phyloP scores from a whole-genome alignment of 2,329 filamentous ascomycete species.

The Cordyceps tenuipes region DNA sequence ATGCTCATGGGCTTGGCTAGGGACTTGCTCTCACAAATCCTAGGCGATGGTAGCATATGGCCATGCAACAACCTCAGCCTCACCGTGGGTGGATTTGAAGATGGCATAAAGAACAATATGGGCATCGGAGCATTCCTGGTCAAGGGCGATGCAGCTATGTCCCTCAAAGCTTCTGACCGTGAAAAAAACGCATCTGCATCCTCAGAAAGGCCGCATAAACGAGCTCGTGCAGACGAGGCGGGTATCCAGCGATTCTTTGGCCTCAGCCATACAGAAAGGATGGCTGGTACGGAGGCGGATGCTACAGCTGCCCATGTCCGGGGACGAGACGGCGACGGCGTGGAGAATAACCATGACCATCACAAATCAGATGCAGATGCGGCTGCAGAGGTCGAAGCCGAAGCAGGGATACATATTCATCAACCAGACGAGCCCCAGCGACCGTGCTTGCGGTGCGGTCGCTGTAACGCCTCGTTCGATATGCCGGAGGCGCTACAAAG shows the following conservation, averaged over 20 bases:
- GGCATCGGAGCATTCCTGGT: slow-evolving; percentile 83
- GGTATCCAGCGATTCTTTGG: slow-evolving; percentile 52
- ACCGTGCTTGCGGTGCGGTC: slow-evolving; percentile 41
- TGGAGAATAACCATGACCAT: background rate
- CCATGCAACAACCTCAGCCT: slow-evolving; percentile 86
- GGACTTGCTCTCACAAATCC: slow-evolving; percentile 66
- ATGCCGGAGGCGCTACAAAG: slow-evolving; percentile 54
- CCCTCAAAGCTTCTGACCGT: slow-evolving; percentile 18
- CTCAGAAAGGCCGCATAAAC: slow-evolving; percentile 22
- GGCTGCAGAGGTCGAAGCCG: slow-evolving; percentile 17
- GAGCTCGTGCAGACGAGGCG: slow-evolving; percentile 31
- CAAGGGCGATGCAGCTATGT: slow-evolving; percentile 57
- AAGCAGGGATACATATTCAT: slow-evolving; percentile 25
- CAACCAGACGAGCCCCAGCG: background rate
- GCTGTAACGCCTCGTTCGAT: slow-evolving; percentile 56
- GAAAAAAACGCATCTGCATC: slow-evolving; percentile 10
- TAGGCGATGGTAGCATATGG: slow-evolving; percentile 73
- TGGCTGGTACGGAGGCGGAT: slow-evolving; percentile 18
- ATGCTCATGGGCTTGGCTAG: slow-evolving; percentile 68
- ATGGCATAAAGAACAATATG: slow-evolving; percentile 73
- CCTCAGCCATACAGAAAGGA: slow-evolving; percentile 23
- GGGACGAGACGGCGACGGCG: slow-evolving; percentile 13
- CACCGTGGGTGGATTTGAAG: slow-evolving; percentile 87
- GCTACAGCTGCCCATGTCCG: slow-evolving; percentile 19
- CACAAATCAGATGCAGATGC: slow-evolving; percentile 12